phyloP scores from a whole-genome alignment of 768 basidiomycete species.

The Lentinula lateritia region DNA sequence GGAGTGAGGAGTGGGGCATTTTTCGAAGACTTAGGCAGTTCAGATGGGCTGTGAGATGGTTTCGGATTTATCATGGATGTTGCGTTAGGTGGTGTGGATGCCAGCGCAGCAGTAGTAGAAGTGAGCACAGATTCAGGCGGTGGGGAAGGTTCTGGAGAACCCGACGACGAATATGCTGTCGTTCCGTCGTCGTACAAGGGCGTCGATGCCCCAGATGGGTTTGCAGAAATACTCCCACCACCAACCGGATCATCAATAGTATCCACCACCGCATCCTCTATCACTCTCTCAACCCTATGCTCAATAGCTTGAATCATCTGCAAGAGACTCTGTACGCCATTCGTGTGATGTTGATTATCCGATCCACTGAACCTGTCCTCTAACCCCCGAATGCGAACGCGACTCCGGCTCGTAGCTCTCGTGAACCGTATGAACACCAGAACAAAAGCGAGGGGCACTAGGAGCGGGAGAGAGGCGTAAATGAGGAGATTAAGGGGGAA shows the following conservation, averaged over 20 bases:
- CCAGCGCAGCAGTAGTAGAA: too few species aligned
- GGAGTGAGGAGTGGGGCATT: constrained; percentile 33
- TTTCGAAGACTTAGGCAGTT: not conserved
- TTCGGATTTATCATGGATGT: not conserved
- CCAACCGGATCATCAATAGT: constrained; percentile 39
- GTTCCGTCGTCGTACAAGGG: not conserved
- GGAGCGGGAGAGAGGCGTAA: constrained; percentile 52
- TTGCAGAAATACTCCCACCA: not conserved
- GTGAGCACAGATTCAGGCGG: too few species aligned
- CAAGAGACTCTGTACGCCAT: constrained; percentile 29
- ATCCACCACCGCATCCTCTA: constrained; percentile 60
- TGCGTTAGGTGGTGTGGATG: too few species aligned
- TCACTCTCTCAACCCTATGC: constrained; percentile 44
- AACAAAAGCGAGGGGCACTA: constrained; percentile 57
- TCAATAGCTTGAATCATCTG: constrained; percentile 24
- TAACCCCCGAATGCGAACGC: constrained; percentile 55
- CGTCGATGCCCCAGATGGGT: not conserved
- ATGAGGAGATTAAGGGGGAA: constrained; percentile 28
- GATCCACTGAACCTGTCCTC: constrained; percentile 39
- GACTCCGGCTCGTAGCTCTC: constrained; percentile 53
- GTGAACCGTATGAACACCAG: constrained; percentile 50
- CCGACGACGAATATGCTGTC: not conserved
- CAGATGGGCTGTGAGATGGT: not conserved
- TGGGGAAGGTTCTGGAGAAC: not conserved
- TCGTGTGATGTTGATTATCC: constrained; percentile 22